phyloP scores from a whole-genome alignment of 2,329 filamentous ascomycete genomes.

The Colletotrichum viniferum region DNA sequence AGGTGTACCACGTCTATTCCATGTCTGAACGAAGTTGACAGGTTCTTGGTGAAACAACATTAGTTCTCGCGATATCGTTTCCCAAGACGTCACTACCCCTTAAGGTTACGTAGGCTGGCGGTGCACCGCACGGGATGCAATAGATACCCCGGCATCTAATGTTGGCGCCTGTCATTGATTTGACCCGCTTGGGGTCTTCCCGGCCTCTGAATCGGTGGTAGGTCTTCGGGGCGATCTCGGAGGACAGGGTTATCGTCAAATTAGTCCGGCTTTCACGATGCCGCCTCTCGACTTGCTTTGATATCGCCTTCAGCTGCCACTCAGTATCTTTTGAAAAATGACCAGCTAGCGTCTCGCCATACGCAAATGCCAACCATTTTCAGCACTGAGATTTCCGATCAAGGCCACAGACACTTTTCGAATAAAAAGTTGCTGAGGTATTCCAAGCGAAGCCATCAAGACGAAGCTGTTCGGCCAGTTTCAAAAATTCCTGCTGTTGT shows the following conservation, averaged over 20 bases:
- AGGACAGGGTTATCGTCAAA: background rate
- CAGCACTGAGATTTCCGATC: background rate
- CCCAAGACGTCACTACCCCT: background rate
- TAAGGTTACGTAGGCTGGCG: background rate
- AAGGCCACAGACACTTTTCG: background rate
- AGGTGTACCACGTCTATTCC: background rate
- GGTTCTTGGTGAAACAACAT: background rate
- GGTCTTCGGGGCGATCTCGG: background rate
- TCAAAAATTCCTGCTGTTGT: background rate
- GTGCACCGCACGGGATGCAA: background rate
- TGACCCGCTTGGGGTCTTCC: background rate
- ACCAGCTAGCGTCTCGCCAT: background rate
- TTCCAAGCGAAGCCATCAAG: background rate
- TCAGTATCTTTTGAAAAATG: background rate
- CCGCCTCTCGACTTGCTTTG: background rate
- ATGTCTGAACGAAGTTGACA: background rate
- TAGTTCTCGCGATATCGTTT: background rate
- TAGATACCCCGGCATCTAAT: background rate
- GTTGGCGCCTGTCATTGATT: background rate
- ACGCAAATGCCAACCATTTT: background rate
- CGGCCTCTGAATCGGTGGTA: background rate
- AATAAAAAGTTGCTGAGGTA: background rate
- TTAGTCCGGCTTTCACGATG: background rate
- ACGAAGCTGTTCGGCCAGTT: background rate
- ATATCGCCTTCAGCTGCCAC: background rate